These are phyloP conservation scores for Lepidium sativum DNA, from an alignment of 345 rosid genomes.

Conservation along the genomic window DNA sequence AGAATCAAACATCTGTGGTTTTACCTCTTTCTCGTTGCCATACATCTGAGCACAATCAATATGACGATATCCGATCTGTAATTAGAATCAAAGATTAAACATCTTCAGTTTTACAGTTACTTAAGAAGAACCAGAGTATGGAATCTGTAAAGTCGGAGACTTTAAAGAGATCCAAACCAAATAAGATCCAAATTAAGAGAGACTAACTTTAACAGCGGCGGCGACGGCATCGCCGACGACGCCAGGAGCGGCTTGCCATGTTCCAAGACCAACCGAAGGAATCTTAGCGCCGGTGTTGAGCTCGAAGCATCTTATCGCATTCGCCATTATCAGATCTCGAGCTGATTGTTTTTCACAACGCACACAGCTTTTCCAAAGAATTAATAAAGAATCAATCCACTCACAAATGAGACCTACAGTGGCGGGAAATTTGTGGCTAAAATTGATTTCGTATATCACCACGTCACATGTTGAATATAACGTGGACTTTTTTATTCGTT, in stretches of 20 bases:
- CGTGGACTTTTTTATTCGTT: neutral
- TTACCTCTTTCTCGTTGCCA: conserved; percentile 64
- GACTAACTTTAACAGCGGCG: conserved; percentile 21
- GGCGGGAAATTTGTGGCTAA: conserved; percentile 15
- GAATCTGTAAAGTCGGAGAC: neutral
- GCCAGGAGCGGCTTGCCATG: conserved; percentile 57
- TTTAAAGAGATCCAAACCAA: neutral
- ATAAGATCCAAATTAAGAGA: neutral
- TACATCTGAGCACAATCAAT: conserved; percentile 60
- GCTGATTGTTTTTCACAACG: neutral
- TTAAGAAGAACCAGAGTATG: neutral
- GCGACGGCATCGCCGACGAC: conserved; percentile 50
- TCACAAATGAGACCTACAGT: neutral
- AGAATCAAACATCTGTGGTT: neutral
- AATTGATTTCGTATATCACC: neutral
- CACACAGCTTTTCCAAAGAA: neutral
- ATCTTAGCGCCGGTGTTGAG: conserved; percentile 52
- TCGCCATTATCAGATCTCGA: conserved; percentile 26
- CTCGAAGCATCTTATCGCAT: conserved; percentile 18
- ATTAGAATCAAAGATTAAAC: neutral
- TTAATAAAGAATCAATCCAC: neutral
- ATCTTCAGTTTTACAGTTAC: neutral
- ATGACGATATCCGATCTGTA: conserved; percentile 39
- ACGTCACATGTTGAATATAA: neutral
- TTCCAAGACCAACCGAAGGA: conserved; percentile 46